Evolutionary conservation across 1,284 basidiomycete genomes (phyloP).

Genomic region (Boletus mariae): DNA sequence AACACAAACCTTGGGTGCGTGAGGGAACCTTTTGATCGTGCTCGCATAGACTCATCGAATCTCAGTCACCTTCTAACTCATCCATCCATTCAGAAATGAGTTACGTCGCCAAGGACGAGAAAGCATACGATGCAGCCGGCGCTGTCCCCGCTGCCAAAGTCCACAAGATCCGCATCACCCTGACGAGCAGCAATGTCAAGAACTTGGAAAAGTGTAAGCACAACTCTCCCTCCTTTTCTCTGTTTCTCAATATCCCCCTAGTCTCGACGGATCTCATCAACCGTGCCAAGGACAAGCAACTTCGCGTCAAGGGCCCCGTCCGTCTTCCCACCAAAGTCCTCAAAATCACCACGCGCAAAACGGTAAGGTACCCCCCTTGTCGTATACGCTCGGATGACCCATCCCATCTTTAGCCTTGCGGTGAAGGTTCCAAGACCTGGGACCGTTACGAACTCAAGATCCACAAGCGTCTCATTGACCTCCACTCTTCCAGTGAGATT

Average conservation of each 20-base stretch:
- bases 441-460: conserved; percentile 99
- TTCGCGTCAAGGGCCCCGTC: conserved; percentile 98
- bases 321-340: conserved; percentile 98
- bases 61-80: conserved; percentile 79
- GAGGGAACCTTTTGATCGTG: background rate
- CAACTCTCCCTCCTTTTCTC: background rate
- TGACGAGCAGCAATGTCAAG: conserved; percentile 97
- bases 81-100: conserved; percentile 71
- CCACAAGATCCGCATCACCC: conserved; percentile 99
- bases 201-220: conserved; percentile 95
- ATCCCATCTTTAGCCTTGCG: conserved; percentile 72
- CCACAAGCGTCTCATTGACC: conserved; percentile 99
- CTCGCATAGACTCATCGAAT: background rate
- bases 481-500: conserved; percentile 97
- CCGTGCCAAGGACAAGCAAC: conserved; percentile 99
- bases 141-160: conserved; percentile 86
- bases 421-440: conserved; percentile 99
- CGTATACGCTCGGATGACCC: conserved; percentile 1
- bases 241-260: conserved; percentile 30
- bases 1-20: conserved; percentile 24
- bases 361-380: conserved; percentile 51
- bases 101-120: conserved; percentile 99
- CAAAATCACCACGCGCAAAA: conserved; percentile 98
- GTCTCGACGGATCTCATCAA: conserved; percentile 97
- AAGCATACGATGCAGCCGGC: conserved; percentile 94